phyloP scores from a whole-genome alignment of 1,284 basidiomycete genomes.

The Meira nashicola region DNA sequence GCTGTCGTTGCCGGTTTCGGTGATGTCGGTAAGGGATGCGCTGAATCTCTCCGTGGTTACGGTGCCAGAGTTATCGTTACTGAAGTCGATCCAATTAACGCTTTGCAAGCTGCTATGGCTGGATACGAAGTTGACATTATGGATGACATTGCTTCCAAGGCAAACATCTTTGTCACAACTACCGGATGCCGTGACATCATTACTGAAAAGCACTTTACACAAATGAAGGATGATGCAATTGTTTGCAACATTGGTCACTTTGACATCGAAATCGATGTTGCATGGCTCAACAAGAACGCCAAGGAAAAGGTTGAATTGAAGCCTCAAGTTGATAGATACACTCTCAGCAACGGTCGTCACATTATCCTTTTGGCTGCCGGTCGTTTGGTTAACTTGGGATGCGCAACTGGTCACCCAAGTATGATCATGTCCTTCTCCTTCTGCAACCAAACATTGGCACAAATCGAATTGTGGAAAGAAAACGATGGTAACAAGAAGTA shows the following conservation, averaged over 20 bases:
- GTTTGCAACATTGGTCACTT: conserved; percentile 99
- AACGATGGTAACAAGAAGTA: conserved; percentile 68
- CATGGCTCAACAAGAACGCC: conserved; percentile 94
- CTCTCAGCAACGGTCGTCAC: conserved; percentile 67
- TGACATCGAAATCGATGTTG: conserved; percentile 97
- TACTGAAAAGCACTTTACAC: conserved; percentile 81
- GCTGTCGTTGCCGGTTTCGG: conserved; percentile 97
- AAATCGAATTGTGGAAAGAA: conserved; percentile 96
- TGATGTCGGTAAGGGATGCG: conserved; percentile 99
- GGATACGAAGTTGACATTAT: conserved; percentile 98
- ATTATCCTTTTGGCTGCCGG: conserved; percentile 96
- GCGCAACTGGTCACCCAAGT: conserved; percentile 58
- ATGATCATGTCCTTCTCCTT: conserved; percentile 99
- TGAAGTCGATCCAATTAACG: conserved; percentile 99
- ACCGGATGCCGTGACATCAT: conserved; percentile 99
- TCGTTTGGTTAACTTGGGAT: conserved; percentile 97
- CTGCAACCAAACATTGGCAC: conserved; percentile 91
- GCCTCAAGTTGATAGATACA: conserved; percentile 98
- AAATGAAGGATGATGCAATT: conserved; percentile 97
- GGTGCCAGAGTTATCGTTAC: conserved; percentile 93
- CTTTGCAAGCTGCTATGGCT: conserved; percentile 98
- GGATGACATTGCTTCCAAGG: conserved; percentile 85
- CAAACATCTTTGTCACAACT: conserved; percentile 95
- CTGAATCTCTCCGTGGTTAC: conserved; percentile 92
- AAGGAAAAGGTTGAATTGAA: conserved; percentile 84